Evolutionary conservation across 2,329 filamentous ascomycete genomes (phyloP), one percentile per base, ranked within the genome.

Genomic region (Blastomyces gilchristii): DNA sequence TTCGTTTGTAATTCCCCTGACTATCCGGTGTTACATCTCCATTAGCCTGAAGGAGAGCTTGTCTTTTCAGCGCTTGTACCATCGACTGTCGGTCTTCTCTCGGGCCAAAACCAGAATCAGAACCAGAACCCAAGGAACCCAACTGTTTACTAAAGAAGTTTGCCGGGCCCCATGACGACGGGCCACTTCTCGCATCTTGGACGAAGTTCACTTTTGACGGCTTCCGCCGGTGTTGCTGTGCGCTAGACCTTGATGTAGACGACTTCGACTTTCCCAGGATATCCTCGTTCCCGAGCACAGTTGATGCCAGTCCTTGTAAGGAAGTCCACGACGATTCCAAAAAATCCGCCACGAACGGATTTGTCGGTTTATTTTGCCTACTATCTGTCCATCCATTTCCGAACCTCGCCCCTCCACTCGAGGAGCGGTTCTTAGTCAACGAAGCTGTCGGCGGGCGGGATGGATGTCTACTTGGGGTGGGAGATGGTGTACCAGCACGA

Each of bases 281-380:
- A 68, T 39, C 67, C 64, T 79, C 76, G 58, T 71, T 76, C n/a
- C 78, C 78, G 50, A 80, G 62, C 37, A 80, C 71, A n/a, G 76
- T 77, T 3, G 79, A 80, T n/a, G 79, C 78, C 53, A 81, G 66
- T 47, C 73, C 77, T 67, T 80, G 77, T 57, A 81, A 69, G 18
- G 78, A 80, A n/a, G 78, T 77, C 79, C 79, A 81, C 4, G 77
- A 75, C 34, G 76, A 75, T 63, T 79, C 78, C 66, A 79, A 71
- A 61, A 79, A 73, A 67, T 75, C 73, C 57, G 73, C 39, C 37
- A 63, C 63, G 56, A 66, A 62, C 22, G 25, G 49, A 16, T 59
- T 64, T 39, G 59, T 14, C 16, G 60, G 18, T 12, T 57, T 64
- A 25, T 59, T 63, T 6, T 58, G 37, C 11, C 54, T 22, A 2